These are phyloP conservation scores for Massospora cicadina DNA, from an alignment of 371 early-diverging fungal genomes.

Conservation along the genomic window DNA sequence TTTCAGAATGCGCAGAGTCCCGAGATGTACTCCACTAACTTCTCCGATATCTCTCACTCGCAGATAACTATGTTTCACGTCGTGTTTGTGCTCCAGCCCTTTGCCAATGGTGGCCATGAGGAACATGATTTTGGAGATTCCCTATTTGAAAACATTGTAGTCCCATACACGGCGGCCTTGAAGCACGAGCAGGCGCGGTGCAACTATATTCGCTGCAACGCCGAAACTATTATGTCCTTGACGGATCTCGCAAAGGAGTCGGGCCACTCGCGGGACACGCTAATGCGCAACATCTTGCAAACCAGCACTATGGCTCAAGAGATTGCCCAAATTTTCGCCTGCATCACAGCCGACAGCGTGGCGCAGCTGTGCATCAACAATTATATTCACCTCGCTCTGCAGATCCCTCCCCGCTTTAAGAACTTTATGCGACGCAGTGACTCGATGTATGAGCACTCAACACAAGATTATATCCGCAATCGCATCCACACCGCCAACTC, in stretches of 20 bases:
- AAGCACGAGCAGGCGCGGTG: conserved; percentile 66
- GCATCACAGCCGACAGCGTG: conserved; percentile 29
- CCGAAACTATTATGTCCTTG: conserved; percentile 44
- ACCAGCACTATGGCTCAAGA: conserved; percentile 20
- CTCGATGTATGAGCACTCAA: neutral
- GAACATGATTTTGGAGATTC: neutral
- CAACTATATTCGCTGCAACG: conserved; percentile 57
- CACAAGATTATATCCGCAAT: neutral
- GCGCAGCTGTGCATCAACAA: conserved; percentile 57
- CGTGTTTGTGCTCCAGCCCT: conserved; percentile 33
- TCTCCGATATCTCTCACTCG: neutral
- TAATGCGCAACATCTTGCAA: conserved; percentile 19
- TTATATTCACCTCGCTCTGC: conserved; percentile 55
- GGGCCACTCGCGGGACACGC: conserved; percentile 15
- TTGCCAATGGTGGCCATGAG: neutral
- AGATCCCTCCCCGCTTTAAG: conserved; percentile 28
- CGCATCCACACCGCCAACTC: conserved; percentile 15
- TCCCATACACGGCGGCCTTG: conserved; percentile 41
- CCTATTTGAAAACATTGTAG: neutral
- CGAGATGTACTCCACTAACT: neutral
- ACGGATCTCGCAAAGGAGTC: conserved; percentile 34
- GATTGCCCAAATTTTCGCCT: conserved; percentile 23
- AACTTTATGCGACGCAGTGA: neutral
- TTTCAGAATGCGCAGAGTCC: neutral
- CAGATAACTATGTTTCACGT: conserved; percentile 67